Evolutionary conservation across 768 basidiomycete species (phyloP), one percentile per base, ranked within the genome.

Genomic region (Russula earlei): DNA sequence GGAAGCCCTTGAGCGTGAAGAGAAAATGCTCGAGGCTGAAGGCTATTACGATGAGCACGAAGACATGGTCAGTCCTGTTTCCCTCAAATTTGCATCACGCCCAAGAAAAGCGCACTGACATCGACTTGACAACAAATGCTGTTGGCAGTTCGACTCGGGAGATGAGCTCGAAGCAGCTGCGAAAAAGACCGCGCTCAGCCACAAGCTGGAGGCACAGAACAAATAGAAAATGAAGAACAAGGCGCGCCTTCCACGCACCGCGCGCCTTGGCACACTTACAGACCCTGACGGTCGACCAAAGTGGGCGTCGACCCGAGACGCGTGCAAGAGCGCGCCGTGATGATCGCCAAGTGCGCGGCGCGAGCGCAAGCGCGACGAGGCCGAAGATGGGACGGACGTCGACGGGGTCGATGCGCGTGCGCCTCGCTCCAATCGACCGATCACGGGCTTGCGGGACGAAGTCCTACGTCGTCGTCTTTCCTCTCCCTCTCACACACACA

Each of bases 1-100:
- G 45, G 95, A 97, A 66, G 95, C 92, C 12, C 82, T 99, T 55
- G 95, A 99, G 71, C 82, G 90, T 17, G 96, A 98, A 68, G 96
- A 99, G 70, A 95, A 95, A 70, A 82, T 80, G 63, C 79, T 99
- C n/a, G 77, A 91, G 68, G 85, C 84, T 0, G 91, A 97, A 69
- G 96, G 96, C 4, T 98, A 89, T 77, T 99, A 98, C 69, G 90
- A 91, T 34, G 81, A 76, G 51, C 95, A 92, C 37, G 87, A 85
- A 55, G 87, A 94, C 52, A 86, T 91, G 67, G 91, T 91, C 66
- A 56, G 80, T 69, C 15, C 24, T 37, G 41, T 11, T 24, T 1
- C 19, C 25, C 41, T 45, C 24, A 22, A 36, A n/a, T 44, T 27
- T 41, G 22, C 12, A 25, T 36, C 12, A 3, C 24, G 12, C 48